Evolutionary conservation across 805 yeast genomes (phyloP).

Genomic region (Kodamaea leandrae): DNA sequence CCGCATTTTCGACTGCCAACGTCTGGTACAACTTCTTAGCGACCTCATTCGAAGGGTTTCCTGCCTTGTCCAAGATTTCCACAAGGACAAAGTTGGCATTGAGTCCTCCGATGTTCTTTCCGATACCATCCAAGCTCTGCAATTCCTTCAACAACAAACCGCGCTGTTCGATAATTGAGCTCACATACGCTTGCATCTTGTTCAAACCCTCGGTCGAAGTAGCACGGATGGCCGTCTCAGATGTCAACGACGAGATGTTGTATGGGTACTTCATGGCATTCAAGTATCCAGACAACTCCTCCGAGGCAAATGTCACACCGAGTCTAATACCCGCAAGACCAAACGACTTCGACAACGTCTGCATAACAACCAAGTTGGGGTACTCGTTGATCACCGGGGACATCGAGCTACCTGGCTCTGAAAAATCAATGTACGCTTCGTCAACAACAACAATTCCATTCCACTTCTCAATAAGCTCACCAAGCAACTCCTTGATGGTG

Average conservation of each 20-base stretch:
- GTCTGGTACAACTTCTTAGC: conserved; percentile 66
- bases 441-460: conserved; percentile 83
- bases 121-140: conserved; percentile 58
- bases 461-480: conserved; percentile 50
- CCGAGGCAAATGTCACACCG: conserved; percentile 72
- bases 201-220: conserved; percentile 52
- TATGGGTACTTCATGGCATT: conserved; percentile 96
- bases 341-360: conserved; percentile 90
- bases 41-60: conserved; percentile 61
- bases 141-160: conserved; percentile 50
- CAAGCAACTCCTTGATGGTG: conserved; percentile 37
- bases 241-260: conserved; percentile 79
- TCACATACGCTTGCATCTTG: conserved; percentile 56
- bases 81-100: conserved; percentile 85
- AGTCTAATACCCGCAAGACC: conserved; percentile 94
- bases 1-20: conserved; percentile 69
- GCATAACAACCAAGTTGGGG: conserved; percentile 83
- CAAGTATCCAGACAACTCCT: conserved; percentile 60
- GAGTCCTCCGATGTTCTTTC: conserved; percentile 73
- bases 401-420: conserved; percentile 53
- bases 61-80: conserved; percentile 60
- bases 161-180: conserved; percentile 55
- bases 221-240: conserved; percentile 74
- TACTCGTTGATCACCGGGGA: conserved; percentile 76
- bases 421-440: conserved; percentile 93